A percentile compares a stretch with the other conserved stretches of the same genome.
These are phyloP conservation scores for Chlorella sp. DNA, from an alignment of 139 green algal species.

Conservation along the genomic window DNA sequence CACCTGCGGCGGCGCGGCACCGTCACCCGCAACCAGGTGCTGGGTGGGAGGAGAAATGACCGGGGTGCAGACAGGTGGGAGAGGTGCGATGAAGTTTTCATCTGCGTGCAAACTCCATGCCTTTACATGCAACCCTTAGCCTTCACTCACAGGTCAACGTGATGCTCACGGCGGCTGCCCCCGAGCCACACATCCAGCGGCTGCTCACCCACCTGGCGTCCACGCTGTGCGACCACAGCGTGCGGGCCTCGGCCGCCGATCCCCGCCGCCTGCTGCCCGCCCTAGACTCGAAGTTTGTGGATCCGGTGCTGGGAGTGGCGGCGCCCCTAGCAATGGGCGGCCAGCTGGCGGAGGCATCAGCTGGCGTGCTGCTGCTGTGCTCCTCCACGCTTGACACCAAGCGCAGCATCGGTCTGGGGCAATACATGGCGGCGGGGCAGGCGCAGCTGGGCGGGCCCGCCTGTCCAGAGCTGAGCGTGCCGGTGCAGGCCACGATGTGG, in stretches of 20 bases:
- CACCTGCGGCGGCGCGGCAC: neutral
- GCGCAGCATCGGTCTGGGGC: constrained; percentile 15
- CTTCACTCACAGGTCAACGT: constrained; percentile 15
- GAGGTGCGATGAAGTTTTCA: neutral
- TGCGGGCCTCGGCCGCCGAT: neutral
- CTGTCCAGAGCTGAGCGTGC: constrained; percentile 19
- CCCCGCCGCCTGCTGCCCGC: neutral
- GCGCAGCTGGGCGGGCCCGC: neutral
- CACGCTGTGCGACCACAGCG: constrained; percentile 33
- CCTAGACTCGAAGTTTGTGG: constrained; percentile 8
- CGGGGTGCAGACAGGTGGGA: neutral
- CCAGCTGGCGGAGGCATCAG: constrained; percentile 25
- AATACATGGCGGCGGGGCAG: constrained; percentile 18
- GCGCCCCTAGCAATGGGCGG: constrained; percentile 4
- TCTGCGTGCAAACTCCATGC: neutral
- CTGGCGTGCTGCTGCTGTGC: constrained; percentile 44
- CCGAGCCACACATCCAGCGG: constrained; percentile 27
- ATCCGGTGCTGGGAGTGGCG: neutral
- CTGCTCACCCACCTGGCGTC: neutral
- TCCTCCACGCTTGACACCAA: constrained; percentile 4
- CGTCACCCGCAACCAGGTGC: constrained; percentile 11
- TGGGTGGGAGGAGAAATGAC: neutral
- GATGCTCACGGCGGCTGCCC: neutral
- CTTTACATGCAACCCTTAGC: neutral
- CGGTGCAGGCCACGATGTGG: constrained; percentile 32